Evolutionary conservation across 177 flowering plant genomes (phyloP), one percentile per base, ranked within the genome.

Genomic region (Telopea speciosissima): DNA sequence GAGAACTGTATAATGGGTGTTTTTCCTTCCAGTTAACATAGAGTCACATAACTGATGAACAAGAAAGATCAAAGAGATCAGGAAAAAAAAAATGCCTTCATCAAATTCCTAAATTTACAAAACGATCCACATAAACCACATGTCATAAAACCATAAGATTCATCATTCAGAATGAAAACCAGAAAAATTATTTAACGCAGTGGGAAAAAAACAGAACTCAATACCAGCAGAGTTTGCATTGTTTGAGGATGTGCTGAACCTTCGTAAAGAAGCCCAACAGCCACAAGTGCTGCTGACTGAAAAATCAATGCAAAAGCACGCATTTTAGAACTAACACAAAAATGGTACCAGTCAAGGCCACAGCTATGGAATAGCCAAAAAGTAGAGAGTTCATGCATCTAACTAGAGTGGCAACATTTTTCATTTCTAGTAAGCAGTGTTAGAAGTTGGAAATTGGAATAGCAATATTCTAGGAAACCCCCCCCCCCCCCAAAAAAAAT

Each of bases 221-320:
- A 21, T 88, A 95, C 99, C 98, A 93, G 77, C 65, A 95, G 90
- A 79, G 80, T 76, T 71, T 91, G 91, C 95, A 95, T 88, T 1
- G 95, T 87, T 69, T 80, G 87, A 17, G 91, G 96, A 67, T 95
- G 97, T 13, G 93, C 90, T 49, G 99, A 91, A 75, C 98, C 99
- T 85, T 95, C 99, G 69, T 81, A 90, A 66, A 95, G 91, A 78
- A 95, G 84, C 72, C 98, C 98, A 64, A 89, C 76, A 63, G 98
- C 90, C 82, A 95, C 67, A 24, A 95, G 84, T 16, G 98, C 99
- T 68, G 99, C 98, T 71, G 99, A 91, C 99, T 95, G 85, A 19
- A 81, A 72, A 78, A 71, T 62, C 31, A 80, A 79, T 21, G 17
- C 12, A 65, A 72, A 64, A 24, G 14, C 19, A 68, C 1, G 54